Conservation (phyloP, 2,329 filamentous ascomycete species). For the Trichophyton simii region DNA sequence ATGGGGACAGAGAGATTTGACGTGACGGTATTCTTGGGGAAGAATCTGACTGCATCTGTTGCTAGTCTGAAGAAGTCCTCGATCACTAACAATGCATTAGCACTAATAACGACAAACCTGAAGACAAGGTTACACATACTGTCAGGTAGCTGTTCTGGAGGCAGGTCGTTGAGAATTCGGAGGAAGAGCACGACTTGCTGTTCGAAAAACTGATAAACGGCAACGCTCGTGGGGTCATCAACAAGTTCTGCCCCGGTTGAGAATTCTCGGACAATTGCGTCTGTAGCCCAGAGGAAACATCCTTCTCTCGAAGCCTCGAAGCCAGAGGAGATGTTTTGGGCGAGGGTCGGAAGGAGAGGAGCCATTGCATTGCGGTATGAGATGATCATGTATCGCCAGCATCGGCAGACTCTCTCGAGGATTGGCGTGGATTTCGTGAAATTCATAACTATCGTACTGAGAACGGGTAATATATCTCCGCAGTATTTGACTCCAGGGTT, state of each 20-base stretch:
- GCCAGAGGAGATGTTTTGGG: slow-evolving; percentile 73
- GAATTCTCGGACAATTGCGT: slow-evolving; percentile 88
- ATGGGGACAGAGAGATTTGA: slow-evolving; percentile 70
- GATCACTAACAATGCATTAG: slow-evolving; percentile 47
- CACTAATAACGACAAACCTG: neutral
- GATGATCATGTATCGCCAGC: slow-evolving; percentile 94
- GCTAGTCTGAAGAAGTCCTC: slow-evolving; percentile 94
- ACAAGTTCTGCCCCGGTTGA: slow-evolving; percentile 80
- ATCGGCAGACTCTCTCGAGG: slow-evolving; percentile 83
- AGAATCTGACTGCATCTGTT: slow-evolving; percentile 85
- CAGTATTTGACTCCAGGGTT: slow-evolving; percentile 95
- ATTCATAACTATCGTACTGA: slow-evolving; percentile 74
- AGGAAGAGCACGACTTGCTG: slow-evolving; percentile 84
- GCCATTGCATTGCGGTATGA: slow-evolving; percentile 85
- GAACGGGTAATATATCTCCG: slow-evolving; percentile 79
- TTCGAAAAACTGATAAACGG: slow-evolving; percentile 90
- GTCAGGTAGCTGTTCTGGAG: slow-evolving; percentile 63
- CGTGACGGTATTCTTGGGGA: slow-evolving; percentile 68
- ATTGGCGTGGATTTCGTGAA: slow-evolving; percentile 81
- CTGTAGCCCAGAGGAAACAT: slow-evolving; percentile 97
- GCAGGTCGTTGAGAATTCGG: slow-evolving; percentile 73
- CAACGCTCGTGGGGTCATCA: slow-evolving; percentile 64
- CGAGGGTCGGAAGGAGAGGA: slow-evolving; percentile 70
- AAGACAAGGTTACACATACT: slow-evolving; percentile 28
- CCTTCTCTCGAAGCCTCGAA: slow-evolving; percentile 81